These are phyloP conservation scores for Podaxis sp. DNA, from an alignment of 768 basidiomycete genomes.

Conservation along the genomic window DNA sequence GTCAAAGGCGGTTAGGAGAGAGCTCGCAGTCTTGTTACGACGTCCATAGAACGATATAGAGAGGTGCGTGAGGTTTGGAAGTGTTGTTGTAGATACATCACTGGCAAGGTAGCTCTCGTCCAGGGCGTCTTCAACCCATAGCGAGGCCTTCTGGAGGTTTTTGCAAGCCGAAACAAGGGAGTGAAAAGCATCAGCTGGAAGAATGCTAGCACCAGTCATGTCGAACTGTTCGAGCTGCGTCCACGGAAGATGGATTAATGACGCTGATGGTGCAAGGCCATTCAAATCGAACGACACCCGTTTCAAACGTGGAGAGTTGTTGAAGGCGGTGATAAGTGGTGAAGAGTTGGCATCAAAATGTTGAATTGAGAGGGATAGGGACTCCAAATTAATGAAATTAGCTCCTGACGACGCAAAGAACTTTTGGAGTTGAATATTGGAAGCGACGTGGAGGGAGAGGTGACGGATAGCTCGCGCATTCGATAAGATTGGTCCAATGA, in stretches of 20 bases:
- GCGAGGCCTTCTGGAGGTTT: background rate
- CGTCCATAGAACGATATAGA: slow-evolving; percentile 9
- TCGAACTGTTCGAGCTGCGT: background rate
- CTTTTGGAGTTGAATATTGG: background rate
- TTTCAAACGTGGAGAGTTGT: background rate
- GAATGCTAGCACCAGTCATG: slow-evolving; percentile 5
- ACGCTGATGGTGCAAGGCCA: background rate
- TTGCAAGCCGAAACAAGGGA: background rate
- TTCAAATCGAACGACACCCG: background rate
- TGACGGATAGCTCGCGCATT: slow-evolving; percentile 2
- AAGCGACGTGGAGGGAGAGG: slow-evolving; percentile 3
- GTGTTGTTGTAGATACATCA: background rate
- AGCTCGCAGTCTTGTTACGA: background rate
- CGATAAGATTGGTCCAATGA: background rate
- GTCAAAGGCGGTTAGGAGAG: slow-evolving; percentile 5
- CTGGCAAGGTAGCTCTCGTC: background rate
- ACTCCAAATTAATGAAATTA: slow-evolving; percentile 4
- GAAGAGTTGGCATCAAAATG: background rate
- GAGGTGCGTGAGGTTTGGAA: slow-evolving; percentile 1
- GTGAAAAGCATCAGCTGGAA: background rate
- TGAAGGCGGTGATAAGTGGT: slow-evolving; percentile 4
- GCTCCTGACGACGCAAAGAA: background rate
- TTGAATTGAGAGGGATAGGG: slow-evolving; percentile 4
- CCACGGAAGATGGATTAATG: slow-evolving; percentile 11
- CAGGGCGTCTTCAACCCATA: slow-evolving; percentile 6